phyloP scores from a whole-genome alignment of 805 yeast species.

The Spathaspora hagerdaliae region DNA sequence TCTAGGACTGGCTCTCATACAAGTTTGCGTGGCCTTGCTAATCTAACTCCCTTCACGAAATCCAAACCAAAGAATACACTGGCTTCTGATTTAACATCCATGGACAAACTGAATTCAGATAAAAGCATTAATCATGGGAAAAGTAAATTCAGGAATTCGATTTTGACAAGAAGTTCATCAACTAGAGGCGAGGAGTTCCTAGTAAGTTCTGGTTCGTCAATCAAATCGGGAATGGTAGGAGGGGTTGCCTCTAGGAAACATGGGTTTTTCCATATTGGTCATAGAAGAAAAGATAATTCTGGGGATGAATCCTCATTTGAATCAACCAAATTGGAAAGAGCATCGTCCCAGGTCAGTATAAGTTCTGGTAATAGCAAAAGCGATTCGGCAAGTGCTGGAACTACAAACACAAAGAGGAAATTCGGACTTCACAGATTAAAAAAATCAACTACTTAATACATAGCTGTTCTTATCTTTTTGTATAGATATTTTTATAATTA shows the following conservation, averaged over 20 bases:
- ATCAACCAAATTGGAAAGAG: conserved; percentile 8
- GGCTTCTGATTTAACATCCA: conserved; percentile 7
- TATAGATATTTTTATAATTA: neutral
- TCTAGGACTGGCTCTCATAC: conserved; percentile 4
- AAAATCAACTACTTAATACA: neutral
- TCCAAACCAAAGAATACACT: conserved; percentile 7
- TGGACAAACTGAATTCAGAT: conserved; percentile 8
- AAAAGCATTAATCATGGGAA: neutral
- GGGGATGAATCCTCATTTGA: conserved; percentile 9
- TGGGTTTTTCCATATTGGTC: conserved; percentile 17
- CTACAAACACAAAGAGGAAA: conserved; percentile 12
- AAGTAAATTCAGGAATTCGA: conserved; percentile 3
- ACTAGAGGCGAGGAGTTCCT: conserved; percentile 6
- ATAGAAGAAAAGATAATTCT: conserved; percentile 6
- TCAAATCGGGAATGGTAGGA: conserved; percentile 3
- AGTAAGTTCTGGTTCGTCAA: conserved; percentile 5
- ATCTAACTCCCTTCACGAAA: conserved; percentile 29
- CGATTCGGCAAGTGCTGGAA: conserved; percentile 3
- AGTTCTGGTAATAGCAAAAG: conserved; percentile 17
- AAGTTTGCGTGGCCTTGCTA: conserved; percentile 21
- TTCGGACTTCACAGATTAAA: conserved; percentile 13
- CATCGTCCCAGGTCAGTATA: conserved; percentile 15
- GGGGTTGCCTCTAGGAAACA: conserved; percentile 10
- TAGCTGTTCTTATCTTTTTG: neutral
- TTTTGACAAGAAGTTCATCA: conserved; percentile 5